phyloP scores from a whole-genome alignment of 2,329 filamentous ascomycete species.

The Exutisphaerella laricina region DNA sequence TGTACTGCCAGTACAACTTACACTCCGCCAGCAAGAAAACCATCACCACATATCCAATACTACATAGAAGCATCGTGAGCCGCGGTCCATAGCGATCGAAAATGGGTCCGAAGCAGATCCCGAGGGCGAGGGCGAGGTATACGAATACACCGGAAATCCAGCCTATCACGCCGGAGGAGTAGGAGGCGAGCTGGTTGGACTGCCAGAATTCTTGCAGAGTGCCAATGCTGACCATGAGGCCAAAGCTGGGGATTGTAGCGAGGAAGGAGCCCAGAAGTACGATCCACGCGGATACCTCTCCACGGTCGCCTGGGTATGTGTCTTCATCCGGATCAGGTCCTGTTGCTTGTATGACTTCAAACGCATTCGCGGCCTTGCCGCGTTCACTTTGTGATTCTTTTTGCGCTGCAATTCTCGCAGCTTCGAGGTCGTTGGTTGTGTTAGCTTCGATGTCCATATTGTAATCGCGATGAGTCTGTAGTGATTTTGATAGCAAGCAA shows the following conservation, averaged over 20 bases:
- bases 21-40: conserved; percentile 47
- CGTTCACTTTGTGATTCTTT: no score
- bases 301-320: conserved; percentile 8
- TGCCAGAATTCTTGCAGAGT: conserved; percentile 46
- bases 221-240: conserved; percentile 46
- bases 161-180: conserved; percentile 43
- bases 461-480: no score
- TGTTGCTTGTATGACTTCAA: no score
- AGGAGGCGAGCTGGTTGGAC: conserved; percentile 40
- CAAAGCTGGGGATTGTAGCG: conserved; percentile 39
- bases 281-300: conserved; percentile 6
- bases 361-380: no score
- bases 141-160: conserved; percentile 48
- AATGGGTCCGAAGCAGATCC: conserved; percentile 46
- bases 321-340: conserved; percentile 2
- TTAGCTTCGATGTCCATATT: no score
- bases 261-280: conserved; percentile 32
- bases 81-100: conserved; percentile 46
- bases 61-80: conserved; percentile 37
- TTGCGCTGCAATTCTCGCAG: no score
- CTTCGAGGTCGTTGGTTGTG: no score
- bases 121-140: conserved; percentile 42
- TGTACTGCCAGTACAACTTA: conserved; percentile 45
- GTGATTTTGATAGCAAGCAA: no score
- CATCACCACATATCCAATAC: conserved; percentile 35